A percentile compares a stretch with the other conserved stretches of the same genome.
Conservation (phyloP, 192 early-diverging fungal genomes). For the Backusella australiensis region DNA sequence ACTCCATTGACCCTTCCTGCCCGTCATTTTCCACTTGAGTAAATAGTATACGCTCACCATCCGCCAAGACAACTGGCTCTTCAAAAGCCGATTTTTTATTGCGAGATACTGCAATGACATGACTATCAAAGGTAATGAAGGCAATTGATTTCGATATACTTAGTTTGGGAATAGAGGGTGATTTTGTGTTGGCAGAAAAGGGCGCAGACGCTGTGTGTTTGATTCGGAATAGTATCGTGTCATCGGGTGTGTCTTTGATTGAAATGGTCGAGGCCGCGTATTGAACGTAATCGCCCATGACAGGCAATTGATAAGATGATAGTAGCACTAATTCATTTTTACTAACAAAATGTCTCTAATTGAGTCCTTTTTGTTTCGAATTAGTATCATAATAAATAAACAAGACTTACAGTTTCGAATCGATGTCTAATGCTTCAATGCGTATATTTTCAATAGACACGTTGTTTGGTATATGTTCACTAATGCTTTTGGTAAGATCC, state of each 20-base stretch:
- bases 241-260: background rate
- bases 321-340: background rate
- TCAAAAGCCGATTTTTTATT: background rate
- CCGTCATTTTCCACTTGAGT: background rate
- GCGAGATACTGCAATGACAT: background rate
- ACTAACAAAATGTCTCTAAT: background rate
- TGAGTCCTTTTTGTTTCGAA: too few relatives aligned
- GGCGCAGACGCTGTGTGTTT: background rate
- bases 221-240: background rate
- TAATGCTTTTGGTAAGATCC: background rate
- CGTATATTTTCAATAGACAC: background rate
- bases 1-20: background rate
- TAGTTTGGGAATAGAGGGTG: background rate
- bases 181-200: background rate
- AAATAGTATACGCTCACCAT: background rate
- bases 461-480: background rate
- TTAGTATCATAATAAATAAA: too few relatives aligned
- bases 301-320: background rate
- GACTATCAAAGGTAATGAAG: background rate
- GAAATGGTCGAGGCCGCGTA: background rate
- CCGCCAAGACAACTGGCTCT: background rate
- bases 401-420: background rate
- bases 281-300: background rate
- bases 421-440: conserved; percentile 1
- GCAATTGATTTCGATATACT: conserved; percentile 2